Evolutionary conservation across 2,329 filamentous ascomycete genomes (phyloP).

Genomic region (Fusarium sulawesiense): DNA sequence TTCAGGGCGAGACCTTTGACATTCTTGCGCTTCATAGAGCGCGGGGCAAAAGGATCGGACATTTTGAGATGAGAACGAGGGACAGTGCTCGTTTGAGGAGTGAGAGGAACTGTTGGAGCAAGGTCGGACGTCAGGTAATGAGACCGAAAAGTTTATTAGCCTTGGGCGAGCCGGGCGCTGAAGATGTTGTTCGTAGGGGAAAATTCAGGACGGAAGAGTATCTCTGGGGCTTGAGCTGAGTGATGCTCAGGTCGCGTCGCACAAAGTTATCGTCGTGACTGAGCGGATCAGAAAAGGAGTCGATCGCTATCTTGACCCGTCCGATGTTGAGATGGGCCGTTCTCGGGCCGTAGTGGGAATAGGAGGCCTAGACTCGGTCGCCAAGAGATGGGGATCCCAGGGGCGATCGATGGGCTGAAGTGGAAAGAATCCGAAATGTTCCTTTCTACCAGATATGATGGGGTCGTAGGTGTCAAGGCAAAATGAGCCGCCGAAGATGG

Average conservation of each 20-base stretch:
- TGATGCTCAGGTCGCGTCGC: slow-evolving; percentile 3
- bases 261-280: slow-evolving; percentile 11
- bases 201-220: slow-evolving; percentile 17
- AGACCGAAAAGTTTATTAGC: slow-evolving; percentile 25
- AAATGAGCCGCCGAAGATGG: slow-evolving; percentile 37
- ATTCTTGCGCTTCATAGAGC: slow-evolving; percentile 98
- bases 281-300: slow-evolving; percentile 20
- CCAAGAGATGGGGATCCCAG: slow-evolving; percentile 2
- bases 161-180: slow-evolving; percentile 32
- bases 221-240: slow-evolving; percentile 8
- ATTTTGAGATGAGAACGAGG: slow-evolving; percentile 54
- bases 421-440: slow-evolving; percentile 5
- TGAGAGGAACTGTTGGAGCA: neutral
- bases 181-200: slow-evolving; percentile 33
- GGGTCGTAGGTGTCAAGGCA: slow-evolving; percentile 27
- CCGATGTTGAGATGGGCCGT: slow-evolving; percentile 15
- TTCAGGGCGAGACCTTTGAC: slow-evolving; percentile 94
- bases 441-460: slow-evolving; percentile 8
- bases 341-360: slow-evolving; percentile 18
- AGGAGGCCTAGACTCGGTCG: slow-evolving; percentile 4
- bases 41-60: slow-evolving; percentile 72
- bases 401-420: slow-evolving; percentile 12
- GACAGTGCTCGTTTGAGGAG: slow-evolving; percentile 16
- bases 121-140: slow-evolving; percentile 9
- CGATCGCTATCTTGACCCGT: slow-evolving; percentile 22